These are phyloP conservation scores for Chaetoceros muelleri DNA, from an alignment of 108 stramenopile species.

Conservation along the genomic window DNA sequence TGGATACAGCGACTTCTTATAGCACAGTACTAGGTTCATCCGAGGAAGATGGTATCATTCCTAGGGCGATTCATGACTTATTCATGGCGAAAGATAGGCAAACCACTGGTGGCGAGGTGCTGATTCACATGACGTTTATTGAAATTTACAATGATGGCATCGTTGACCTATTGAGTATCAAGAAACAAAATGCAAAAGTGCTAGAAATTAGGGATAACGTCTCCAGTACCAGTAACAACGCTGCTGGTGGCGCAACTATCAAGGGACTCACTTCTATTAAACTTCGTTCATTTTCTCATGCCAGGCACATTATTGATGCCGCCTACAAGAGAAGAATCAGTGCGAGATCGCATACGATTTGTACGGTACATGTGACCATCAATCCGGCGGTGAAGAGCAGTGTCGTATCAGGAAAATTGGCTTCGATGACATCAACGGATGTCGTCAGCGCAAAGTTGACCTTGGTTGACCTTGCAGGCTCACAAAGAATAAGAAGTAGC, in stretches of 20 bases:
- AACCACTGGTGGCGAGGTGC: constrained; percentile 9
- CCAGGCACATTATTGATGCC: constrained; percentile 18
- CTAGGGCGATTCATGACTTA: constrained; percentile 39
- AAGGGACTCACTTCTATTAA: background rate
- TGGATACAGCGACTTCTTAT: background rate
- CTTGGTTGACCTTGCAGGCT: constrained; percentile 75
- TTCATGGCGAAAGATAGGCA: constrained; percentile 23
- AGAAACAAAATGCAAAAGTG: constrained; percentile 19
- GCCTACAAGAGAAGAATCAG: constrained; percentile 10
- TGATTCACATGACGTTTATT: constrained; percentile 20
- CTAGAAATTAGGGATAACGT: constrained; percentile 37
- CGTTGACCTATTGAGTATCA: constrained; percentile 21
- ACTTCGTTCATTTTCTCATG: constrained; percentile 2
- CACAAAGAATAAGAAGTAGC: constrained; percentile 57
- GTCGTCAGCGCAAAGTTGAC: constrained; percentile 43
- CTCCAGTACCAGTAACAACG: constrained; percentile 73
- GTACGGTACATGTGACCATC: background rate
- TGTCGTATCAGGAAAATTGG: background rate
- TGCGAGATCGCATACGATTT: constrained; percentile 19
- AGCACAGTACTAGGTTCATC: background rate
- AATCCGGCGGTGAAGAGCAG: constrained; percentile 3
- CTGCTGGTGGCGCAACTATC: constrained; percentile 35
- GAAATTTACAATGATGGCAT: constrained; percentile 51
- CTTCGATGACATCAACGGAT: background rate
- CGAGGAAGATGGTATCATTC: constrained; percentile 37